Conservation (phyloP, 2,329 filamentous ascomycete genomes). For the Arachnomyces sp. region DNA sequence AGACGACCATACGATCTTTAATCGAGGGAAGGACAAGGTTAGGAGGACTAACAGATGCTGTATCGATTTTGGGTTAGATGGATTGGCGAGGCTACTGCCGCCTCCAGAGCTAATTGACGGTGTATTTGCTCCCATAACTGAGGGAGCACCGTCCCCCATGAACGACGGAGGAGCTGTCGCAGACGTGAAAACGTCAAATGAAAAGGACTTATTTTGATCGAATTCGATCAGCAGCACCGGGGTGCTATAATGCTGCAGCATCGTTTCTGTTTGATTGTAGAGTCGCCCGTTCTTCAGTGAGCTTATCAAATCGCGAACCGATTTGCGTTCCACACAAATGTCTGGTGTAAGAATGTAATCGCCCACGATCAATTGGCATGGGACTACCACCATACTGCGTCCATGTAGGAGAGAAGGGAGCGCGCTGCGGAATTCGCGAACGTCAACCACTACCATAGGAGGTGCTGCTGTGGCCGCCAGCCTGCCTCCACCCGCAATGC, state of each 20-base stretch:
- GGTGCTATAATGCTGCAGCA: slow-evolving; percentile 85
- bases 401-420: slow-evolving; percentile 87
- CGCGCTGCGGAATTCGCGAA: slow-evolving; percentile 90
- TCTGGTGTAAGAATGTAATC: slow-evolving; percentile 89
- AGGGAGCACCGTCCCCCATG: slow-evolving; percentile 47
- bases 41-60: slow-evolving; percentile 88
- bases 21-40: slow-evolving; percentile 79
- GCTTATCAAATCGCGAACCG: slow-evolving; percentile 78
- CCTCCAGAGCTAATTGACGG: slow-evolving; percentile 45
- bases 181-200: slow-evolving; percentile 60
- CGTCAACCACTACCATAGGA: slow-evolving; percentile 86
- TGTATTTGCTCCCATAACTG: slow-evolving; percentile 5
- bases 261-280: slow-evolving; percentile 84
- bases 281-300: slow-evolving; percentile 88
- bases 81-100: slow-evolving; percentile 55
- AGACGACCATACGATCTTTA: slow-evolving; percentile 89
- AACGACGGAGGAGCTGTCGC: slow-evolving; percentile 33
- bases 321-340: slow-evolving; percentile 93
- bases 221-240: slow-evolving; percentile 96
- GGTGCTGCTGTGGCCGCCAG: slow-evolving; percentile 76
- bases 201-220: slow-evolving; percentile 94
- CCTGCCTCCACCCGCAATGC: slow-evolving; percentile 86
- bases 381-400: slow-evolving; percentile 76
- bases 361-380: slow-evolving; percentile 91
- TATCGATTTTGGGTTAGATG: slow-evolving; percentile 61